Evolutionary conservation across 169 alveolate genomes (phyloP), one percentile per base, ranked within the genome.

Genomic region (Plasmodium adleri): DNA sequence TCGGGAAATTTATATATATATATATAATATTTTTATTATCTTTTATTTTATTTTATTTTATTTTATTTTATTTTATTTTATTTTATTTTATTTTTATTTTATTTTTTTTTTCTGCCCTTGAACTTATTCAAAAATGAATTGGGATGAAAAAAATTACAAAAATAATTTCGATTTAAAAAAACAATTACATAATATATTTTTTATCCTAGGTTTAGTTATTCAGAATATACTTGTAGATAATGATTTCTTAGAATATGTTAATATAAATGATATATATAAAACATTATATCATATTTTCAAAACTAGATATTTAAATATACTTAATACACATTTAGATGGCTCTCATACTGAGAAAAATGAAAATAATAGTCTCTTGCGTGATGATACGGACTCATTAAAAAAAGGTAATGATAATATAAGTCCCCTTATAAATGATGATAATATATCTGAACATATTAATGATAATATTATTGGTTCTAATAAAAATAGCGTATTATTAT

Each of bases 141-240:
- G 12, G 54, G 22, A 12, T 22, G 17, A 24, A 64, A 28, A 64
- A 13, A 63, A 64, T 24, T 28, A 54, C 13, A 12, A 54, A 43
- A 39, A 49, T 45, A 7, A 43, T 28, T n/a, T n/a, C 22, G 72
- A 80, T 68, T 71, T 80, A 49, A 43, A 49, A 47, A 80, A 71
- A 47, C 49, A 80, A 9, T 6, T 80, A 32, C 68, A 67, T 17
- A 80, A 80, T 47, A 62, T 20, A 47, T 47, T 80, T 54, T 60
- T 80, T 80, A 64, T 80, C 22, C 10, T 80, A 32, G 90, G 90
- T 28, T 24, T 80, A 10, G 24, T 80, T 64, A 60, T 72, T 52
- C 83, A 80, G 43, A 62, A 32, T 15, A 68, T 80, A 59, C 90
- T 80, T 24, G 22, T 32, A 47, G 90, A 80, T 62, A 67, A 80